Evolutionary conservation across 805 yeast species (phyloP), one percentile per base, ranked within the genome.

Genomic region (Osmozyma mogii): DNA sequence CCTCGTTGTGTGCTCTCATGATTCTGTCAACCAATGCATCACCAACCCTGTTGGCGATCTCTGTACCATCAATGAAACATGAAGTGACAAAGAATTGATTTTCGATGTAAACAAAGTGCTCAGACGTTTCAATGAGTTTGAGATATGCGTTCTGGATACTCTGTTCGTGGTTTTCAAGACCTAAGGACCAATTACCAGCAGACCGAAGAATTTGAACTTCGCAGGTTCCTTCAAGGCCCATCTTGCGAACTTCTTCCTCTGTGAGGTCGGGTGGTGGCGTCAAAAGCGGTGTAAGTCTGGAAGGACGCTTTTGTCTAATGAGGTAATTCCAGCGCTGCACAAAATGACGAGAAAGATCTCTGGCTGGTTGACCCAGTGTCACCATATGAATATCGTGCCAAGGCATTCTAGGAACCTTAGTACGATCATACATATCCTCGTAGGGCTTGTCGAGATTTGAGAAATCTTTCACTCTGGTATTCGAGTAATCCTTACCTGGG

Each of bases 341-440:
- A 56, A 94, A 92, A 54, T 92, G 97, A 34, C 98, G 72, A 0
- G 94, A 72, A 30, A 89, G 56, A 53, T 92, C 99, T 36, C 96
- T 70, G 0, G 97, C 98, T 3, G 88, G 76, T 47, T 88, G 94
- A 9, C 99, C 99, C 3, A 88, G 74, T 1, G 94, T 77, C 59
- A 87, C 76, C 94, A 88, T 92, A 43, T 92, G 97, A 22, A 92
- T 84, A 67, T 92, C 99, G 55, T 92, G 99, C 99, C 98, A 92
- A 7, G 98, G 98, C 99, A 92, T 92, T 45, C 99, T 72, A 2
- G 98, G 97, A 13, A 73, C 69, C 12, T 54, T 54, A 10, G 70
- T 63, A 36, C 99, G 70, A 53, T 92, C 94, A 49, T 85, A 85
- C 92, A 89, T 81, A 14, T 84, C 84, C 29, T 84, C 94, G 47